Conservation (phyloP, 2,329 filamentous ascomycete species). For the Alternaria gaisen region DNA sequence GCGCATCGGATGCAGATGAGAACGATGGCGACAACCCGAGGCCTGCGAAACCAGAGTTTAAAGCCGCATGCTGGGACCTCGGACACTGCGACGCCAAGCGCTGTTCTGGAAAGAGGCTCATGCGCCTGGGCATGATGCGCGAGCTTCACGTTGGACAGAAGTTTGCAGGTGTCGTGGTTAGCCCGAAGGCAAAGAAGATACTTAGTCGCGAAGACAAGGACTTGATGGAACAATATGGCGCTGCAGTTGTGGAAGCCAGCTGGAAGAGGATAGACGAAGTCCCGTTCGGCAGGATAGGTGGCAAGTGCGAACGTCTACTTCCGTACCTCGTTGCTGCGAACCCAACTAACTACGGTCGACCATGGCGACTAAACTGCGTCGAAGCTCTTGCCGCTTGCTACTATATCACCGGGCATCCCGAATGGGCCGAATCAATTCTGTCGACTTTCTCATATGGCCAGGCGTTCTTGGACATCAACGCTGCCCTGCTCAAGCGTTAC, state of each 20-base stretch:
- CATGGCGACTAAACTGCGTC: slow-evolving; percentile 94
- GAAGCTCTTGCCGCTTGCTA: slow-evolving; percentile 94
- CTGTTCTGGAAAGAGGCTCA: slow-evolving; percentile 94
- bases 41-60: slow-evolving; percentile 69
- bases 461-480: slow-evolving; percentile 91
- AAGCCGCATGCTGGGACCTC: slow-evolving; percentile 97
- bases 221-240: slow-evolving; percentile 85
- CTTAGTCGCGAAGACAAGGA: slow-evolving; percentile 84
- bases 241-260: slow-evolving; percentile 95
- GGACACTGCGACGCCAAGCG: slow-evolving; percentile 97
- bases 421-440: slow-evolving; percentile 88
- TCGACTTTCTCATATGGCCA: slow-evolving; percentile 87
- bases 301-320: slow-evolving; percentile 82
- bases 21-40: slow-evolving; percentile 36
- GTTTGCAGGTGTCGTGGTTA: slow-evolving; percentile 90
- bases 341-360: slow-evolving; percentile 95
- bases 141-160: slow-evolving; percentile 92
- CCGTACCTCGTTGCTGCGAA: slow-evolving; percentile 98
- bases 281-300: slow-evolving; percentile 89
- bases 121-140: slow-evolving; percentile 91
- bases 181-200: slow-evolving; percentile 88
- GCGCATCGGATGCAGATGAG: slow-evolving; percentile 34
- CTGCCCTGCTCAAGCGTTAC: slow-evolving; percentile 81
- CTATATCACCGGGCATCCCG: slow-evolving; percentile 86
- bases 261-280: slow-evolving; percentile 95